Evolutionary conservation across 2,329 filamentous ascomycete genomes (phyloP).

Genomic region (Sclerotinia minor): DNA sequence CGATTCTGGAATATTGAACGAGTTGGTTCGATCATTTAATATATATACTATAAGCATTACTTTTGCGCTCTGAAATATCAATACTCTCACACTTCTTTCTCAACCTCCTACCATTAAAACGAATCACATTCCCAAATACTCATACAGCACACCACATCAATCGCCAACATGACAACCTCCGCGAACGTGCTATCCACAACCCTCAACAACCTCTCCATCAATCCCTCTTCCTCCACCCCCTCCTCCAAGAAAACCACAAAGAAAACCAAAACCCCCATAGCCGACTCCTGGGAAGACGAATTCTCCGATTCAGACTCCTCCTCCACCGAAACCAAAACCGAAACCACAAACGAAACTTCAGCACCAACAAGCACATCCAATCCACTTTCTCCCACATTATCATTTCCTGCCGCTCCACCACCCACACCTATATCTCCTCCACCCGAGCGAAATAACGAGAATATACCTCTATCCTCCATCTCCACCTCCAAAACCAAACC

Average conservation of each 20-base stretch:
- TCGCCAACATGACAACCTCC: conserved; percentile 17
- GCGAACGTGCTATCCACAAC: conserved; percentile 32
- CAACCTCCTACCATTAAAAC: too few relatives aligned
- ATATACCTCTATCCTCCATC: background rate
- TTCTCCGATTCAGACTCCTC: conserved; percentile 44
- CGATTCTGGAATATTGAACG: background rate
- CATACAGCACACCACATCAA: background rate
- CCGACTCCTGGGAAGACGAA: conserved; percentile 79
- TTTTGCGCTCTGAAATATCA: background rate
- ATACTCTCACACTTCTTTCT: too few relatives aligned
- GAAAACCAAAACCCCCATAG: conserved; percentile 49
- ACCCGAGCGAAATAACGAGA: background rate
- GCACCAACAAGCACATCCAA: conserved; percentile 33
- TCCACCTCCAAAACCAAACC: background rate
- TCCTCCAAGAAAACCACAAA: conserved; percentile 20
- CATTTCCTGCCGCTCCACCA: conserved; percentile 56
- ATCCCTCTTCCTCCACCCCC: conserved; percentile 19
- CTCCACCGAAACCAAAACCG: conserved; percentile 29
- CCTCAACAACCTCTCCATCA: conserved; percentile 32
- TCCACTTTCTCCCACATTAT: conserved; percentile 27
- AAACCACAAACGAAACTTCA: background rate
- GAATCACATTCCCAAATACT: background rate
- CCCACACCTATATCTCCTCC: conserved; percentile 65
- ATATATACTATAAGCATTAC: background rate
- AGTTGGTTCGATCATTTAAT: background rate